These are phyloP conservation scores for Aspergillus cavernicola DNA, from an alignment of 495 filamentous ascomycete genomes.

Conservation along the genomic window DNA sequence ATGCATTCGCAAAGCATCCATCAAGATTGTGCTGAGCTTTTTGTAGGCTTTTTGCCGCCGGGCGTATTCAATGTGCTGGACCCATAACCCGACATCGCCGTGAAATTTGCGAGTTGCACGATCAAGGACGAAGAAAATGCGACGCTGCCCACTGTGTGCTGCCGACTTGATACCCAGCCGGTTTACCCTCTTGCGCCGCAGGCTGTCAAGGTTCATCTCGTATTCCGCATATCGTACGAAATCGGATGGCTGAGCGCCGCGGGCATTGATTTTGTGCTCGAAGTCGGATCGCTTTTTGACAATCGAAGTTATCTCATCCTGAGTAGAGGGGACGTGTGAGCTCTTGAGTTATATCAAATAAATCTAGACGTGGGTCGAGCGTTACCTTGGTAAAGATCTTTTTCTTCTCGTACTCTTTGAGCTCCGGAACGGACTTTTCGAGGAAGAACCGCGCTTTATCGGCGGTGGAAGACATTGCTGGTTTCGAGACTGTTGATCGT, in stretches of 20 bases:
- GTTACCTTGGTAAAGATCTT: constrained; percentile 76
- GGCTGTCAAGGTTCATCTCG: constrained; percentile 82
- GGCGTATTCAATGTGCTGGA: constrained; percentile 84
- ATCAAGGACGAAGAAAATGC: constrained; percentile 85
- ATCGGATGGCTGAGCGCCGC: constrained; percentile 68
- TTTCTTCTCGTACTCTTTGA: constrained; percentile 84
- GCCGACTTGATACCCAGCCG: constrained; percentile 67
- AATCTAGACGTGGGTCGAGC: background rate
- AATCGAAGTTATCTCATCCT: constrained; percentile 86
- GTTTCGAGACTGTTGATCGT: background rate
- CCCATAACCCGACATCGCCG: constrained; percentile 81
- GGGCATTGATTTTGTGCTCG: constrained; percentile 83
- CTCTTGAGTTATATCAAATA: constrained; percentile 1
- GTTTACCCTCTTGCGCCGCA: constrained; percentile 77
- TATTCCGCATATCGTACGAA: constrained; percentile 85
- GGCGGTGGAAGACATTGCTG: constrained; percentile 71
- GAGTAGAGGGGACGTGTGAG: constrained; percentile 13
- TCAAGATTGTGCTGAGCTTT: constrained; percentile 74
- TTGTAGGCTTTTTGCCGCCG: constrained; percentile 71
- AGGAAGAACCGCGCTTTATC: constrained; percentile 95
- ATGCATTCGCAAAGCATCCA: constrained; percentile 74
- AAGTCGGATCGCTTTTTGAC: constrained; percentile 87
- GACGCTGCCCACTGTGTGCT: constrained; percentile 65
- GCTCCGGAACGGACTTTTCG: constrained; percentile 84
- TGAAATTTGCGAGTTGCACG: constrained; percentile 82